Base-by-base conservation (phyloP, 805 yeast species). In the Trichomonascus vanleenenianus region DNA sequence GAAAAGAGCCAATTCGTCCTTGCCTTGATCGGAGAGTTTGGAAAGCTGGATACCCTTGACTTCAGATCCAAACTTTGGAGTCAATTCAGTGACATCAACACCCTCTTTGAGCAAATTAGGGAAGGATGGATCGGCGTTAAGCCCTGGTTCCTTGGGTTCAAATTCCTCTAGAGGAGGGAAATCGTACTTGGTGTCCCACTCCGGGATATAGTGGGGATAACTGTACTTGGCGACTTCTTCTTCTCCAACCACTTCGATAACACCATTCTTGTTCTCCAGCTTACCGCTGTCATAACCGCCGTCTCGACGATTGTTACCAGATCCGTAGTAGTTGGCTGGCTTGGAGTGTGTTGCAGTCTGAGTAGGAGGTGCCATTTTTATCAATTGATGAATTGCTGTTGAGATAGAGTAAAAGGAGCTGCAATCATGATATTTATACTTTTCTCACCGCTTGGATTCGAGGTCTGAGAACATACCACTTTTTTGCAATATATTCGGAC, bases 41-140 rank as follows among this genome's bases (percentile, higher is more conserved):
- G 83, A 74, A 41, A 83, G 67, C 59, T 83, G 88, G 38, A 83
- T 59, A 16, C 85, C 85, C 25, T 62, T 61, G 42, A 83, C 66
- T 54, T 78, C 85, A n/a, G 79, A 63, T 15, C 91, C 91, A 42
- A 83, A 68, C 58, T 78, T 81, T 40, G 93, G 89, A 2, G 84
- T 74, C 30, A 83, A 57, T 50, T 71, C 70, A 40, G 49, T 56
- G 34, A 50, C 53, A 25, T 59, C 45, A 37, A 49, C 52, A n/a
- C 51, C 53, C 40, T 42, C 48, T 59, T 58, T 20, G 59, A 48
- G 73, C 46, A 82, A 67, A 54, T 71, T 73, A 19, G 71, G 68
- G 44, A 77, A 70, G 2, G 61, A 50, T n/a, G 78, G 74, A 57
- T 81, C 83, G n/a, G 83, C 88, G 45, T 73, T 67, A 25, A 67